These are phyloP conservation scores for Herpetospermum pedunculosum DNA, from an alignment of 306 rosid species.

Conservation along the genomic window DNA sequence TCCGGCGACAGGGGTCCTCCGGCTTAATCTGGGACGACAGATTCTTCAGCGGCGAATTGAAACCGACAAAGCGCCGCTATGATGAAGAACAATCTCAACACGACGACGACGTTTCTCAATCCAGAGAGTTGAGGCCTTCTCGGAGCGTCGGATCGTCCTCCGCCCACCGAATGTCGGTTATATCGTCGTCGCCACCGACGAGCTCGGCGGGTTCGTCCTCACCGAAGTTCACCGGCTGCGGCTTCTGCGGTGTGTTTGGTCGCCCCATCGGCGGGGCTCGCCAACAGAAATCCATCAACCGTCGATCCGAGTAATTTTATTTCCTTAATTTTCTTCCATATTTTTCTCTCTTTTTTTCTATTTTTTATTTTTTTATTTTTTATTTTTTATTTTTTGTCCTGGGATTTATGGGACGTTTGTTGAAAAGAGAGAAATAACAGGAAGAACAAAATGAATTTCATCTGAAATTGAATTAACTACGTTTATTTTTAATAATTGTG, in stretches of 20 bases:
- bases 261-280: neutral
- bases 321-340: neutral
- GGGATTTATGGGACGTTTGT: neutral
- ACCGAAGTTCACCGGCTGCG: slow-evolving; percentile 11
- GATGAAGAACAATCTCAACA: neutral
- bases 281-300: neutral
- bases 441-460: neutral
- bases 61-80: neutral
- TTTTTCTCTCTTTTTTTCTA: neutral
- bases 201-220: neutral
- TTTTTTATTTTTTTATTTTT: no score
- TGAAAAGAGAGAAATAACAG: neutral
- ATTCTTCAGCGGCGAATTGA: slow-evolving; percentile 8
- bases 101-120: neutral
- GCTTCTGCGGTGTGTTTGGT: slow-evolving; percentile 11
- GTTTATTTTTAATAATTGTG: no score
- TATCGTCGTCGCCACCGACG: neutral
- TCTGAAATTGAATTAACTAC: neutral
- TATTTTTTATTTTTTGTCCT: neutral
- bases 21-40: slow-evolving; percentile 22
- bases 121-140: neutral
- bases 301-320: neutral
- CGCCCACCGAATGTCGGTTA: neutral
- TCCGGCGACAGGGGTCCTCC: slow-evolving; percentile 28
- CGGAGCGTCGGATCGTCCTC: neutral